These are phyloP conservation scores for Carex cristatella DNA, from an alignment of 176 grass and related monocot species.

Conservation along the genomic window DNA sequence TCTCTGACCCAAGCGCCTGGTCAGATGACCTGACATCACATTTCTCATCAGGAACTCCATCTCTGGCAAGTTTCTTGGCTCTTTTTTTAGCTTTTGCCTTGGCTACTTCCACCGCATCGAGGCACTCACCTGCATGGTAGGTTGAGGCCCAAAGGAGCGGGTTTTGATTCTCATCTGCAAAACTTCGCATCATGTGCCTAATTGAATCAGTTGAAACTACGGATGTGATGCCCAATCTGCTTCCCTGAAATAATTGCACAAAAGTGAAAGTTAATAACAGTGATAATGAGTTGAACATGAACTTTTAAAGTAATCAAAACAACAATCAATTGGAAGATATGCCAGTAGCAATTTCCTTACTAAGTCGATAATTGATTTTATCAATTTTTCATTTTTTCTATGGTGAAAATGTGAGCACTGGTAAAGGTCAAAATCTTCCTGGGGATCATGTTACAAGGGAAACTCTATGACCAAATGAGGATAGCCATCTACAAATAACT, in stretches of 20 bases:
- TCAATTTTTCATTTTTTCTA: background rate
- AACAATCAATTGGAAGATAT: background rate
- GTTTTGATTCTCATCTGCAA: conserved; percentile 81
- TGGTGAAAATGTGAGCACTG: background rate
- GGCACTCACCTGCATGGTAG: conserved; percentile 89
- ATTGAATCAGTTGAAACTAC: conserved; percentile 92
- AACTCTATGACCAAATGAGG: too few relatives aligned
- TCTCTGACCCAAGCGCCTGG: conserved; percentile 2
- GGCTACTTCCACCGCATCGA: conserved; percentile 72
- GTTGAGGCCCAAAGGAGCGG: conserved; percentile 97
- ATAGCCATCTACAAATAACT: too few relatives aligned
- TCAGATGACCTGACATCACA: conserved; percentile 27
- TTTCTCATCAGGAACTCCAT: conserved; percentile 26
- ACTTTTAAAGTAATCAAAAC: background rate
- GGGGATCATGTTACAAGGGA: too few relatives aligned
- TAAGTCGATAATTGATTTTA: background rate
- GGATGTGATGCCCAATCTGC: conserved; percentile 82
- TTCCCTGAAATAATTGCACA: conserved; percentile 44
- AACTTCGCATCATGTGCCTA: conserved; percentile 96
- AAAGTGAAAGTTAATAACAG: background rate
- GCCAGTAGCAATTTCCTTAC: background rate
- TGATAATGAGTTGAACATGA: background rate
- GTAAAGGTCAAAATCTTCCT: too few relatives aligned
- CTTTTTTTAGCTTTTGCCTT: conserved; percentile 68
- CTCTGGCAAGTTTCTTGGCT: conserved; percentile 53